Percentiles rank a stretch among this genome's conserved stretches.
Evolutionary conservation across 2,329 filamentous ascomycete species (phyloP).

Genomic region (Parastagonospora avenae): DNA sequence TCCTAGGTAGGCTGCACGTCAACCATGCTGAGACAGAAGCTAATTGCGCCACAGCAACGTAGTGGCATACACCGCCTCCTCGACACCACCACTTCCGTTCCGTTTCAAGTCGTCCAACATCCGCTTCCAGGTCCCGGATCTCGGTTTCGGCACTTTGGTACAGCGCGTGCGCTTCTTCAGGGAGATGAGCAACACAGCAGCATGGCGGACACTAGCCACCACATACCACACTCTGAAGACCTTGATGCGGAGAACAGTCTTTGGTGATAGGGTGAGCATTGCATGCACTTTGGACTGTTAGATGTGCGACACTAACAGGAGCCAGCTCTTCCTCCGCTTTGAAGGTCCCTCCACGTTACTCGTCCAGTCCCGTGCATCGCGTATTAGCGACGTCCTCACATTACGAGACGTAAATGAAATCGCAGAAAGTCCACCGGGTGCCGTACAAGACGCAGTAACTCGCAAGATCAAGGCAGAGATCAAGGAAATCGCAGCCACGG

Average conservation of each 20-base stretch:
- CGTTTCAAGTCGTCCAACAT: slow-evolving; percentile 79
- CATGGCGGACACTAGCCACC: slow-evolving; percentile 73
- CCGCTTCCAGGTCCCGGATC: slow-evolving; percentile 75
- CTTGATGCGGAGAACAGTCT: slow-evolving; percentile 79
- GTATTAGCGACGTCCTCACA: slow-evolving; percentile 78
- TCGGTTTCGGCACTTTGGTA: slow-evolving; percentile 67
- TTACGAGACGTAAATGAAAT: slow-evolving; percentile 86
- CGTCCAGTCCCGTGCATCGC: slow-evolving; percentile 83
- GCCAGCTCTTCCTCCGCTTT: slow-evolving; percentile 82
- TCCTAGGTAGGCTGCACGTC: slow-evolving; percentile 60
- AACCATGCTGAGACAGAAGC: not conserved
- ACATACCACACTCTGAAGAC: slow-evolving; percentile 73
- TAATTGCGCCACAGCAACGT: slow-evolving; percentile 66
- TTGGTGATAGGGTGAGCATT: slow-evolving; percentile 76
- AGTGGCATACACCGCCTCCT: slow-evolving; percentile 82
- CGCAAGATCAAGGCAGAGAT: slow-evolving; percentile 45
- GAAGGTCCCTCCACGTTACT: slow-evolving; percentile 84
- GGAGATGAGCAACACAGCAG: slow-evolving; percentile 70
- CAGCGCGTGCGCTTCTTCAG: slow-evolving; percentile 75
- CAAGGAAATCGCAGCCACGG: slow-evolving; percentile 33
- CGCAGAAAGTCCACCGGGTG: slow-evolving; percentile 78
- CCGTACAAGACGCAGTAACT: slow-evolving; percentile 61
- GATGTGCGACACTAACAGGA: slow-evolving; percentile 12
- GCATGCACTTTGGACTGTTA: not conserved
- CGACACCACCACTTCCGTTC: slow-evolving; percentile 78